Percentiles rank a stretch among this genome's conserved stretches.
phyloP scores from a whole-genome alignment of 2,329 filamentous ascomycete species.

The Cytospora paraplurivora region DNA sequence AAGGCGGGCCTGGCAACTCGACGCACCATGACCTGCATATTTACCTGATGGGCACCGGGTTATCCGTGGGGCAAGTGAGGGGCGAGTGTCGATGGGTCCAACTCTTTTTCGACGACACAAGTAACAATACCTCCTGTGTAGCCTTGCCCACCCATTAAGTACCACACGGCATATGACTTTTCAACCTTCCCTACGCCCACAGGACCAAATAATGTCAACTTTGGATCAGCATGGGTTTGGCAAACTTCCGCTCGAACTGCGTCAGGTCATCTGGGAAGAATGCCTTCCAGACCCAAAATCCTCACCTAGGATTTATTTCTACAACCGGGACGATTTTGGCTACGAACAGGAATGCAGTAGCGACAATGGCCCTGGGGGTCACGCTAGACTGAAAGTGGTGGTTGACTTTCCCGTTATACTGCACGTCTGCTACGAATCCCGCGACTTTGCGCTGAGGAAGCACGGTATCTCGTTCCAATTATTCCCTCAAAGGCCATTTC shows the following conservation, averaged over 20 bases:
- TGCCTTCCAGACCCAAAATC: constrained; percentile 9
- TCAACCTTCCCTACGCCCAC: neutral
- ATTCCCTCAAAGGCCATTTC: neutral
- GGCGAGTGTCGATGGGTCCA: too few species aligned
- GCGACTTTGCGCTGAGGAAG: neutral
- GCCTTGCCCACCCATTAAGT: neutral
- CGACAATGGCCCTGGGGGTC: neutral
- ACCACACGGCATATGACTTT: too few species aligned
- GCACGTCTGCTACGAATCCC: constrained; percentile 14
- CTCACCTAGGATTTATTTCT: constrained; percentile 18
- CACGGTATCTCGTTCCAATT: constrained; percentile 12
- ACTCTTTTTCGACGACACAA: neutral
- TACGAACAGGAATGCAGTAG: neutral
- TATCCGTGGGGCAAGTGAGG: too few species aligned
- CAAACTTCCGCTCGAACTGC: constrained; percentile 14
- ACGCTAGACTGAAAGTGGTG: constrained; percentile 13
- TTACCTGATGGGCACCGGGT: too few species aligned
- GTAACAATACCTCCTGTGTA: too few species aligned
- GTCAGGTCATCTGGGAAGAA: constrained; percentile 7
- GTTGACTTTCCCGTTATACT: constrained; percentile 14
- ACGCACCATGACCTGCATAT: too few species aligned
- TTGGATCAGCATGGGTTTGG: neutral
- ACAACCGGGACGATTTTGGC: constrained; percentile 8
- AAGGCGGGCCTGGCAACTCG: too few species aligned
- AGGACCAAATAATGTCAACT: neutral